These are phyloP conservation scores for Alternaria sp. DNA, from an alignment of 2,329 filamentous ascomycete species.

Conservation along the genomic window DNA sequence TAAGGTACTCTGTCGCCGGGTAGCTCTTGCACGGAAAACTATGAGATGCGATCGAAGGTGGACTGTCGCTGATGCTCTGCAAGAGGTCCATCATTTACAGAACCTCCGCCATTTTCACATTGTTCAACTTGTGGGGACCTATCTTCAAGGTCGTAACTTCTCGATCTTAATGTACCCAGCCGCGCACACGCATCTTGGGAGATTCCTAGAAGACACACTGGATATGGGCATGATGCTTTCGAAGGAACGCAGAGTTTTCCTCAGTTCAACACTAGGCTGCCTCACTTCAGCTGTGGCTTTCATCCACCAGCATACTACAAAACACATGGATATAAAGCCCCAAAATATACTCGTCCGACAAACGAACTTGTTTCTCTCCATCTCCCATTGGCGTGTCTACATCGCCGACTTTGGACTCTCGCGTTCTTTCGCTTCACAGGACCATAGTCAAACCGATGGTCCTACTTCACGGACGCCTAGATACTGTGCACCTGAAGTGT, in stretches of 20 bases:
- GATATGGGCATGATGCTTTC: background rate
- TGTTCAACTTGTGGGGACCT: conserved; percentile 28
- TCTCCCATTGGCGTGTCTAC: conserved; percentile 23
- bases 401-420: conserved; percentile 33
- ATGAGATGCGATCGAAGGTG: conserved; percentile 21
- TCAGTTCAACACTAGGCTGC: background rate
- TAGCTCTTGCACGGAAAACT: conserved; percentile 26
- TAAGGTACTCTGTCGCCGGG: conserved; percentile 25
- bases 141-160: conserved; percentile 19
- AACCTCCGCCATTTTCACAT: conserved; percentile 27
- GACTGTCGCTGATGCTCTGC: conserved; percentile 13
- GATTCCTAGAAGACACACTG: conserved; percentile 22
- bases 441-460: conserved; percentile 28
- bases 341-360: conserved; percentile 21
- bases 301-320: conserved; percentile 19
- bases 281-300: background rate
- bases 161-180: conserved; percentile 31
- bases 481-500: conserved; percentile 19
- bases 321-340: conserved; percentile 36
- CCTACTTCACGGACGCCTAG: conserved; percentile 9
- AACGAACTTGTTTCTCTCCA: too few relatives aligned
- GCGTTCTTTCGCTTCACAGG: conserved; percentile 19
- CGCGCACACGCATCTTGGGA: conserved; percentile 20
- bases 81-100: conserved; percentile 28
- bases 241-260: background rate